Evolutionary conservation across 2,329 filamentous ascomycete species (phyloP).

Genomic region (Exutisphaerella laricina): DNA sequence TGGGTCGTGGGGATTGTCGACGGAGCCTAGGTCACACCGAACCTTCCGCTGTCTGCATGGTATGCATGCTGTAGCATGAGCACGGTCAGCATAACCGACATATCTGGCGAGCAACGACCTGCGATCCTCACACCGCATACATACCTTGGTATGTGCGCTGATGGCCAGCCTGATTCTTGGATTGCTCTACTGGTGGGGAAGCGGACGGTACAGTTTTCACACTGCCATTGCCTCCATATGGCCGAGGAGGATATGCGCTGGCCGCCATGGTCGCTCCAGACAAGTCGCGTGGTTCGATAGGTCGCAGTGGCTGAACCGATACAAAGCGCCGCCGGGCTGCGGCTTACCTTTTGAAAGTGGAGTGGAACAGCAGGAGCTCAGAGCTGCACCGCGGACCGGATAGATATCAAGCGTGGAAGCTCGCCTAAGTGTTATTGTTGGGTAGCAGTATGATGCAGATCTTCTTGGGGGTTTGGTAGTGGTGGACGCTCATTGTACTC

Average conservation of each 20-base stretch:
- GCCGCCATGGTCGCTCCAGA: conserved; percentile 14
- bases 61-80: conserved; percentile 42
- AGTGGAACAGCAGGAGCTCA: too few species aligned
- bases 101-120: neutral
- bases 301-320: conserved; percentile 16
- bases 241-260: conserved; percentile 14
- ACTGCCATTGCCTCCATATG: conserved; percentile 17
- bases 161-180: conserved; percentile 15
- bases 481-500: conserved; percentile 20
- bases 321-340: conserved; percentile 16
- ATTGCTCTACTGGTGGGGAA: conserved; percentile 15
- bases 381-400: too few species aligned
- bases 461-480: conserved; percentile 11
- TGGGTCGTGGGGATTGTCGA: conserved; percentile 90
- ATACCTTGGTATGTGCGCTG: conserved; percentile 28
- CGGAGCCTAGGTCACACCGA: conserved; percentile 59
- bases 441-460: conserved; percentile 25
- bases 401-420: neutral
- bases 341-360: conserved; percentile 2
- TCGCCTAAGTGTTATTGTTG: conserved; percentile 26
- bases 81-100: conserved; percentile 9
- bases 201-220: conserved; percentile 13
- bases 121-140: conserved; percentile 7
- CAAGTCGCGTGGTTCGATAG: conserved; percentile 9
- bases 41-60: conserved; percentile 54